phyloP scores from a whole-genome alignment of 2,329 filamentous ascomycete genomes.

The Emergomyces africanus region DNA sequence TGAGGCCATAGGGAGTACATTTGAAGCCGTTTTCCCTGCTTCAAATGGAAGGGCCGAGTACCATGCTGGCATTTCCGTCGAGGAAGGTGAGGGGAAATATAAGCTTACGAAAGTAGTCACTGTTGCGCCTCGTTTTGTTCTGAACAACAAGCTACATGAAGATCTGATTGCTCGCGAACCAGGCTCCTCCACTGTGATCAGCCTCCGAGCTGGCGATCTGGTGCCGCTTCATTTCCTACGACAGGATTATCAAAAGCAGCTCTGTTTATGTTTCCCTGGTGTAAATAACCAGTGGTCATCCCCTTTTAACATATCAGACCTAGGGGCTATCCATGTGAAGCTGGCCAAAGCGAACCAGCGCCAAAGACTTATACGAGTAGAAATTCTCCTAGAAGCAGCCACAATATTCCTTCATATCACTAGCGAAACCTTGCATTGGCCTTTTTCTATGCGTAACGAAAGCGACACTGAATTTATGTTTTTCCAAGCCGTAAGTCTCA shows the following conservation, averaged over 20 bases:
- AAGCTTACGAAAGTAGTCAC: constrained; percentile 95
- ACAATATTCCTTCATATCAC: constrained; percentile 89
- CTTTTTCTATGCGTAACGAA: constrained; percentile 97
- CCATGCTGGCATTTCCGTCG: constrained; percentile 77
- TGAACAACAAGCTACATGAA: constrained; percentile 86
- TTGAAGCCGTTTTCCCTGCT: constrained; percentile 74
- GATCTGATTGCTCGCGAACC: constrained; percentile 84
- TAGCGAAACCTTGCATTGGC: constrained; percentile 90
- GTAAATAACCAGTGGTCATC: constrained; percentile 97
- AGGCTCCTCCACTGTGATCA: constrained; percentile 74
- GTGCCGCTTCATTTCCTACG: constrained; percentile 84
- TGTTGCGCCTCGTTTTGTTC: constrained; percentile 77
- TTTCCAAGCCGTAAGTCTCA: constrained; percentile 56
- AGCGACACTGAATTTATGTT: constrained; percentile 95
- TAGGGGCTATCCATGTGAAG: constrained; percentile 88
- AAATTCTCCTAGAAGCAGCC: constrained; percentile 82
- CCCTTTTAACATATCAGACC: constrained; percentile 91
- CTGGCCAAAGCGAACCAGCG: constrained; percentile 80
- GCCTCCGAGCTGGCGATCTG: constrained; percentile 62
- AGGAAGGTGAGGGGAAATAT: constrained; percentile 91
- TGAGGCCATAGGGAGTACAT: constrained; percentile 87
- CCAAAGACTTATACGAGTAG: constrained; percentile 74
- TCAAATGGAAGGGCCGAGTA: constrained; percentile 62
- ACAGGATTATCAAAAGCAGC: constrained; percentile 68
- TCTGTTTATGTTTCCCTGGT: constrained; percentile 85